phyloP scores from a whole-genome alignment of 331 rosid species.

The Pyrus hybrid region DNA sequence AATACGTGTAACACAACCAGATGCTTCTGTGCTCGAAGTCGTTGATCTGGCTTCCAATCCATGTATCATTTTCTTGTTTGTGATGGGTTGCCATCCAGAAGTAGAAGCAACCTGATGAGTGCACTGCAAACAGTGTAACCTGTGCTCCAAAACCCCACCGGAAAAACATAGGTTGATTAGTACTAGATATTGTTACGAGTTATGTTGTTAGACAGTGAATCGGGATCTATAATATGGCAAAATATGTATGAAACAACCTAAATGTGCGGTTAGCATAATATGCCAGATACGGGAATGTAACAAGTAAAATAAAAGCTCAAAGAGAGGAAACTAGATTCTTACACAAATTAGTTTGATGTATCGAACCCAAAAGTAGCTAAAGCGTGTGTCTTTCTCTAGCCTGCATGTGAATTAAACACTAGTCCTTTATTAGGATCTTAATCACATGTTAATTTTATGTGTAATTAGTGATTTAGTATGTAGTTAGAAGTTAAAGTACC shows the following conservation, averaged over 20 bases:
- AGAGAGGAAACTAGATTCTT: constrained; percentile 16
- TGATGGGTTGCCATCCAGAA: constrained; percentile 70
- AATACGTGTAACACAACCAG: constrained; percentile 60
- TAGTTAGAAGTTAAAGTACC: constrained; percentile 25
- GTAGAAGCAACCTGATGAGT: constrained; percentile 81
- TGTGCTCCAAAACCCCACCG: constrained; percentile 8
- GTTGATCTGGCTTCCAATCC: constrained; percentile 49
- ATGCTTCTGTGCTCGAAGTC: constrained; percentile 43
- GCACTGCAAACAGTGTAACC: constrained; percentile 82
- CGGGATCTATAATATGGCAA: no score
- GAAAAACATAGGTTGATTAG: background rate
- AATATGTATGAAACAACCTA: no score
- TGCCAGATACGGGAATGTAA: no score
- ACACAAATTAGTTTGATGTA: constrained; percentile 64
- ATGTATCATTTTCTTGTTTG: constrained; percentile 38
- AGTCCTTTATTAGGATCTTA: background rate
- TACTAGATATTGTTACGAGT: background rate
- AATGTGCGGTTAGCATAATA: background rate
- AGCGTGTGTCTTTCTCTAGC: constrained; percentile 81
- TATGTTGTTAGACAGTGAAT: background rate
- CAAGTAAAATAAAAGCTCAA: background rate
- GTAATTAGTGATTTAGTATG: background rate
- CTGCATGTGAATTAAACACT: constrained; percentile 21
- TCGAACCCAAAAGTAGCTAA: constrained; percentile 67
- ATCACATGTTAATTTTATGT: background rate